These are phyloP conservation scores for Naganishia randhawae DNA, from an alignment of 768 basidiomycete genomes.

Conservation along the genomic window DNA sequence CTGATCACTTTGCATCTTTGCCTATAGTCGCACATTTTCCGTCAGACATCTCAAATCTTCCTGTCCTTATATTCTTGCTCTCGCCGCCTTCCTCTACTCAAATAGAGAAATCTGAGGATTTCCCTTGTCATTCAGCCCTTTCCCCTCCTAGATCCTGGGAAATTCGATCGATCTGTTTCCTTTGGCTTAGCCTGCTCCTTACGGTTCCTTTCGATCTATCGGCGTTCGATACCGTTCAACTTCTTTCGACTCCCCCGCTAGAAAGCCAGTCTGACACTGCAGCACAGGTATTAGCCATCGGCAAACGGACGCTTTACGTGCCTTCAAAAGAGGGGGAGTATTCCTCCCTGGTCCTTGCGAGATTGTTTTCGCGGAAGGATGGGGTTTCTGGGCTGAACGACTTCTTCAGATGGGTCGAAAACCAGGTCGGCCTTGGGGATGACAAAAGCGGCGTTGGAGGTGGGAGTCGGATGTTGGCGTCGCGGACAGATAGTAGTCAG, in stretches of 20 bases:
- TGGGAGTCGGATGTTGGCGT: neutral
- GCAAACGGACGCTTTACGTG: slow-evolving; percentile 12
- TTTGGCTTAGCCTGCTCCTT: slow-evolving; percentile 92
- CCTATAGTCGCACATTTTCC: slow-evolving; percentile 83
- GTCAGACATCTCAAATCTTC: slow-evolving; percentile 78
- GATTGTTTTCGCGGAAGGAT: slow-evolving; percentile 72
- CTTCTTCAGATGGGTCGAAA: slow-evolving; percentile 34
- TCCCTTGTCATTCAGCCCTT: slow-evolving; percentile 36
- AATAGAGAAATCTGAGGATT: neutral
- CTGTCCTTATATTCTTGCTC: slow-evolving; percentile 67
- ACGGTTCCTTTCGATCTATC: slow-evolving; percentile 88
- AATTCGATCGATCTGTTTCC: slow-evolving; percentile 72
- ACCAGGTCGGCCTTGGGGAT: neutral
- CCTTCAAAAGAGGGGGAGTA: slow-evolving; percentile 77
- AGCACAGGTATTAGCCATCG: slow-evolving; percentile 43
- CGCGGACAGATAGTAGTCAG: neutral
- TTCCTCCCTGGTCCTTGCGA: slow-evolving; percentile 73
- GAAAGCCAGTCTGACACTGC: slow-evolving; percentile 50
- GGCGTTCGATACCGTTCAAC: slow-evolving; percentile 59
- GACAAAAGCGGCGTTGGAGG: neutral
- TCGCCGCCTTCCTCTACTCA: slow-evolving; percentile 45
- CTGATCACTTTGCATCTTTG: neutral
- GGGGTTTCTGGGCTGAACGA: slow-evolving; percentile 32
- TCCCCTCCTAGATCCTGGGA: slow-evolving; percentile 61
- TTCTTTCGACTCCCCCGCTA: neutral